A percentile compares a stretch with the other conserved stretches of the same genome.
Conservation (phyloP, 1,284 basidiomycete species). For the Takashimella tepidaria region DNA sequence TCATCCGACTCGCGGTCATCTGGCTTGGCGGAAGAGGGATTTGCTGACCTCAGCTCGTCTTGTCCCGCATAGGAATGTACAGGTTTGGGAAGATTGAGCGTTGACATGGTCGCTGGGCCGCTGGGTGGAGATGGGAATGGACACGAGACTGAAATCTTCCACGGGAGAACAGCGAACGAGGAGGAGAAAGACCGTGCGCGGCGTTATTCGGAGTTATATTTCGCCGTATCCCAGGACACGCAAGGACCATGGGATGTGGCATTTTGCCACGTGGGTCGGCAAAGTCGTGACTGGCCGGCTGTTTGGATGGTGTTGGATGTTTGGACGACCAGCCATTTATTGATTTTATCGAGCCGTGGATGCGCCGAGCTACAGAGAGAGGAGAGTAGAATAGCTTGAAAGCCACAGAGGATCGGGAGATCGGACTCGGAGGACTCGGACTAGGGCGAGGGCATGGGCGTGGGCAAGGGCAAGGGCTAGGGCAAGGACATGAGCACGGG, state of each 20-base stretch:
- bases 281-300: no score
- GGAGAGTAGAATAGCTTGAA: background rate
- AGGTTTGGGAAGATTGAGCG: conserved; percentile 45
- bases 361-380: background rate
- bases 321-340: background rate
- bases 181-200: background rate
- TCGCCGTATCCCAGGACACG: conserved; percentile 1
- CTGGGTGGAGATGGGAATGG: background rate
- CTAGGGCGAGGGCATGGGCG: no score
- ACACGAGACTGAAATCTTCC: background rate
- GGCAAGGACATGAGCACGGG: conserved; percentile 2
- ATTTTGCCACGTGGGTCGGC: background rate
- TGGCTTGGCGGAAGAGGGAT: no score
- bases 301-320: no score
- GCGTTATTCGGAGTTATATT: conserved; percentile 4
- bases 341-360: background rate
- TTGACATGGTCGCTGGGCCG: conserved; percentile 20
- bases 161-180: background rate
- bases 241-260: conserved; percentile 1
- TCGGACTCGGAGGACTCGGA: no score
- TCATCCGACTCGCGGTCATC: no score
- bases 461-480: conserved; percentile 2
- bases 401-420: no score
- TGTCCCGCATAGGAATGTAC: conserved; percentile 44
- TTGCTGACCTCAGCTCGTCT: conserved; percentile 35